Evolutionary conservation across 495 filamentous ascomycete species (phyloP).

Genomic region (Penicillium paxilli): DNA sequence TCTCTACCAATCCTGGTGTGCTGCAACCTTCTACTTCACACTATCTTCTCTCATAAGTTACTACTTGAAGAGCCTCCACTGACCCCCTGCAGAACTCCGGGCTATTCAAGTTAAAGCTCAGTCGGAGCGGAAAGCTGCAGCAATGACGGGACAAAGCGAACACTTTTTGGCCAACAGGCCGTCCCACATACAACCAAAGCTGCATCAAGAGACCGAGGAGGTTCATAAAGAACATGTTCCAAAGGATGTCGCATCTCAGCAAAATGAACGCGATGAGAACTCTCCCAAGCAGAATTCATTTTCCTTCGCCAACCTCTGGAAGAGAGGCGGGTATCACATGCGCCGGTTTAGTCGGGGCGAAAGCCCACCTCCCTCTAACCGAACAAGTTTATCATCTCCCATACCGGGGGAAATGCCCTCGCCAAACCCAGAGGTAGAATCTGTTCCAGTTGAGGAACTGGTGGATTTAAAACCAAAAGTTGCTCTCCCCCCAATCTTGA

Average conservation of each 20-base stretch:
- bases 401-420: background rate
- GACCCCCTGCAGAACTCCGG: background rate
- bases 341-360: slow-evolving; percentile 8
- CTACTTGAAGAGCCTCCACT: background rate
- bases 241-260: background rate
- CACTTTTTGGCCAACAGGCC: background rate
- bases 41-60: background rate
- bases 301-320: slow-evolving; percentile 3
- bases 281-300: background rate
- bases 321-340: slow-evolving; percentile 7
- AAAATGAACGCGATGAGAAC: background rate
- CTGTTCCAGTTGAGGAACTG: background rate
- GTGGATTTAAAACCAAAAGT: background rate
- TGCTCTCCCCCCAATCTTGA: slow-evolving; percentile 1
- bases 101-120: background rate
- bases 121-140: background rate
- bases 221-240: background rate
- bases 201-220: background rate
- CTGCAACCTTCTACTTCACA: background rate
- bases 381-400: background rate
- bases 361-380: background rate
- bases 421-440: background rate
- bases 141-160: background rate
- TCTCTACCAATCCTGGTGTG: background rate
- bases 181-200: background rate